phyloP scores from a whole-genome alignment of 192 early-diverging fungal genomes.

The Glomus cerebriforme region DNA sequence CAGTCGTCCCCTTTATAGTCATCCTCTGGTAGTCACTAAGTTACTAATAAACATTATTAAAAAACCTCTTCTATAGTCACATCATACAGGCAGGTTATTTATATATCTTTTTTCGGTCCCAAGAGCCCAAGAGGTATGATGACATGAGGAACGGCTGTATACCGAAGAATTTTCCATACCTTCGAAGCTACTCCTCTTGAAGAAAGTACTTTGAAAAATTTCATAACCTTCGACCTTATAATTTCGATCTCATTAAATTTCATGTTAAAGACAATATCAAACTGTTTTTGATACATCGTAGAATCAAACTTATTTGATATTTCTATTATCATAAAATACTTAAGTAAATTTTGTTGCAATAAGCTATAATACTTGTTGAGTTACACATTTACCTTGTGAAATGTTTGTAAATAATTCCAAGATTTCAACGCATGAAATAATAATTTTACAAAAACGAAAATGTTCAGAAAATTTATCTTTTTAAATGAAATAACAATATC shows the following conservation, averaged over 20 bases:
- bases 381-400: neutral
- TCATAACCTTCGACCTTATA: neutral
- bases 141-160: no score
- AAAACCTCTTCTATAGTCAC: no score
- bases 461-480: neutral
- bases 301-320: neutral
- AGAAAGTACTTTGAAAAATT: neutral
- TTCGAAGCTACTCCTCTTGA: neutral
- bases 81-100: no score
- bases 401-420: neutral
- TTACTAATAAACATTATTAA: no score
- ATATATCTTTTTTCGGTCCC: no score
- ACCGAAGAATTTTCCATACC: neutral
- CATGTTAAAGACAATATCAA: conserved; percentile 2
- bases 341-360: neutral
- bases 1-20: no score
- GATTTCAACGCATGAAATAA: neutral
- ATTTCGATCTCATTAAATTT: neutral
- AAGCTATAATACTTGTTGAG: neutral
- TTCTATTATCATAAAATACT: neutral
- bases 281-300: conserved; percentile 5
- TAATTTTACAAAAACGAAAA: conserved; percentile 10
- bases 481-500: neutral
- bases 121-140: no score
- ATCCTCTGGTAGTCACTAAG: no score